phyloP scores from a whole-genome alignment of 805 yeast species.

The Cyberlindnera suaveolens region DNA sequence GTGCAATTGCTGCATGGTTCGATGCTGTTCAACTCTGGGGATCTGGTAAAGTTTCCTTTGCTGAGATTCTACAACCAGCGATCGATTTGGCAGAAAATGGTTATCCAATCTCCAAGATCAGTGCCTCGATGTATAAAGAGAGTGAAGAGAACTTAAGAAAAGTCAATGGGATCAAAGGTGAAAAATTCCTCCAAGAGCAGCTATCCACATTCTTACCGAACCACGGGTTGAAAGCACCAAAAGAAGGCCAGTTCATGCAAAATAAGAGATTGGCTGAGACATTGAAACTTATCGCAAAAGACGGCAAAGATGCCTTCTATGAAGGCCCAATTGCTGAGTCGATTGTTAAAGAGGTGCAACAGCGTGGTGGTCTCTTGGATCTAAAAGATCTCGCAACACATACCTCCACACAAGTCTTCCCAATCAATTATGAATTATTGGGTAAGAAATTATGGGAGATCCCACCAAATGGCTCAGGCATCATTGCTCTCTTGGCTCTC shows the following conservation, averaged over 20 bases:
- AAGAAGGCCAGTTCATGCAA: conserved; percentile 48
- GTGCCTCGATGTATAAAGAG: conserved; percentile 44
- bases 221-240: conserved; percentile 40
- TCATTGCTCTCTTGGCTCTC: conserved; percentile 65
- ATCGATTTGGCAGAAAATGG: conserved; percentile 67
- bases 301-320: conserved; percentile 65
- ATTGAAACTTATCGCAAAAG: conserved; percentile 41
- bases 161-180: conserved; percentile 27
- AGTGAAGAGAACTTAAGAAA: conserved; percentile 33
- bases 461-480: conserved; percentile 82
- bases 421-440: conserved; percentile 47
- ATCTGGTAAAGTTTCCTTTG: conserved; percentile 54
- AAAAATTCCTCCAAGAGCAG: conserved; percentile 24
- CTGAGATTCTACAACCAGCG: conserved; percentile 56
- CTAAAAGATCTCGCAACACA: conserved; percentile 53
- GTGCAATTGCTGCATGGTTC: conserved; percentile 75
- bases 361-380: conserved; percentile 50
- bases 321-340: conserved; percentile 64
- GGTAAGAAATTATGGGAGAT: conserved; percentile 67
- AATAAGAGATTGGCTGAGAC: conserved; percentile 51
- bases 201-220: conserved; percentile 32
- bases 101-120: conserved; percentile 54
- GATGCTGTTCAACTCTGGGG: conserved; percentile 71
- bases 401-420: conserved; percentile 57
- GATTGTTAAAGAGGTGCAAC: conserved; percentile 46